These are phyloP conservation scores for Exophiala phaeomuriformis DNA, from an alignment of 2,329 filamentous ascomycete genomes.

Conservation along the genomic window DNA sequence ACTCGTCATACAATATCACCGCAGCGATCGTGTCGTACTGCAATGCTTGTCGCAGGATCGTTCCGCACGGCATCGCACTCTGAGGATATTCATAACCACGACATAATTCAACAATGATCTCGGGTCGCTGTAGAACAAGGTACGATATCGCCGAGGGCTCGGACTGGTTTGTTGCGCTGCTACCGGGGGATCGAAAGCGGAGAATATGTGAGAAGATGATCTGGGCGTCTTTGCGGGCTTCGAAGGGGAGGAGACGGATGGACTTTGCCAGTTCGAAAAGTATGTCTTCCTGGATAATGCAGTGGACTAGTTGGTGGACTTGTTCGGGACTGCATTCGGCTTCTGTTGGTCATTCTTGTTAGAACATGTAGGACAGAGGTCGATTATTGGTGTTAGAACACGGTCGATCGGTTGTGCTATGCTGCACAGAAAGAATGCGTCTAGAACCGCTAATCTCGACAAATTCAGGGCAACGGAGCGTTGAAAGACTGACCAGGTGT, in stretches of 20 bases:
- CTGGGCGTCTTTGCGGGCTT: conserved; percentile 90
- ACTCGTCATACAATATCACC: conserved; percentile 88
- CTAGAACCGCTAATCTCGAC: too few species aligned
- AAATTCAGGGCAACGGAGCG: background rate
- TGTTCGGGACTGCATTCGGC: conserved; percentile 79
- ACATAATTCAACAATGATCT: conserved; percentile 81
- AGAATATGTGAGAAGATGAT: conserved; percentile 94
- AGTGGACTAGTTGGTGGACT: conserved; percentile 75
- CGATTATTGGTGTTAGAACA: background rate
- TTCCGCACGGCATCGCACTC: conserved; percentile 84
- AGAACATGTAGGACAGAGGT: conserved; percentile 1
- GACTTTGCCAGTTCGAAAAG: conserved; percentile 75
- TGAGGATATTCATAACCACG: conserved; percentile 84
- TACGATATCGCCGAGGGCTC: conserved; percentile 83
- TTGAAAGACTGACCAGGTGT: conserved; percentile 62
- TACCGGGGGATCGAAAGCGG: conserved; percentile 67
- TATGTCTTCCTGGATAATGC: conserved; percentile 82
- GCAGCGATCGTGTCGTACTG: conserved; percentile 89
- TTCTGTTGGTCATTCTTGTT: conserved; percentile 48
- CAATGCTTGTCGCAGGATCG: conserved; percentile 77
- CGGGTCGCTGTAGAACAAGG: conserved; percentile 76
- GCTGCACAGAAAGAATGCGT: too few species aligned
- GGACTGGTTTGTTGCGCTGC: conserved; percentile 38
- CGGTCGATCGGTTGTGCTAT: too few species aligned
- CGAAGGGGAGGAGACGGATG: conserved; percentile 82